These are phyloP conservation scores for Aspergillus fischeri DNA, from an alignment of 2,329 filamentous ascomycete species.

Conservation along the genomic window DNA sequence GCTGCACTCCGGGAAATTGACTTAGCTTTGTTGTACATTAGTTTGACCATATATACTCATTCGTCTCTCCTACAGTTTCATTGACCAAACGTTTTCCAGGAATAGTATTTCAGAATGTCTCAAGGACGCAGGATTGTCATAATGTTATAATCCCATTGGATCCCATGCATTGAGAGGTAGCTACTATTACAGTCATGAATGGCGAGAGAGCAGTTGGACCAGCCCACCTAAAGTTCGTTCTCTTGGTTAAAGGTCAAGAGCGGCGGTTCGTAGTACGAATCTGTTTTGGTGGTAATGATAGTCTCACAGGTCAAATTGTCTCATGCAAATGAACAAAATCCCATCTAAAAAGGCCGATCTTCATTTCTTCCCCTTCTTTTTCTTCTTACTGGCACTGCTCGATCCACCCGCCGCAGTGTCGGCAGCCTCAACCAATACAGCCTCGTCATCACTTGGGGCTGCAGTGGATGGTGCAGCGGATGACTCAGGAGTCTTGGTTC, in stretches of 20 bases:
- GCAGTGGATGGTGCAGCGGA: conserved; percentile 33
- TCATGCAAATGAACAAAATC: conserved; percentile 2
- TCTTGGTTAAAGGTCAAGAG: neutral
- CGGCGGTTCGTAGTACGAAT: no score
- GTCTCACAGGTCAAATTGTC: conserved; percentile 4
- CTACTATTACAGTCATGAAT: neutral
- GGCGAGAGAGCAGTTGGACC: neutral
- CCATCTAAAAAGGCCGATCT: conserved; percentile 7
- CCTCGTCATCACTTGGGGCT: conserved; percentile 63
- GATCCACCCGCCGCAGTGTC: conserved; percentile 33
- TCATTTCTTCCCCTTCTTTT: conserved; percentile 48
- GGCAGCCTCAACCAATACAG: conserved; percentile 70
- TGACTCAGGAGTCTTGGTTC: conserved; percentile 17
- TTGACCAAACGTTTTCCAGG: neutral
- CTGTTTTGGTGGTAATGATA: neutral
- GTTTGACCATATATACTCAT: neutral
- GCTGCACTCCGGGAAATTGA: neutral
- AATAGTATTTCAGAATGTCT: neutral
- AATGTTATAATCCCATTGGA: neutral
- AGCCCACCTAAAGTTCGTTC: neutral
- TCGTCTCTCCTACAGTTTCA: neutral
- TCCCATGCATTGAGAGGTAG: neutral
- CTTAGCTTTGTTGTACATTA: neutral
- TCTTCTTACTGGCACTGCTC: conserved; percentile 32
- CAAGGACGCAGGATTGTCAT: neutral